These are phyloP conservation scores for Circinella minor DNA, from an alignment of 371 early-diverging fungal genomes.

Conservation along the genomic window DNA sequence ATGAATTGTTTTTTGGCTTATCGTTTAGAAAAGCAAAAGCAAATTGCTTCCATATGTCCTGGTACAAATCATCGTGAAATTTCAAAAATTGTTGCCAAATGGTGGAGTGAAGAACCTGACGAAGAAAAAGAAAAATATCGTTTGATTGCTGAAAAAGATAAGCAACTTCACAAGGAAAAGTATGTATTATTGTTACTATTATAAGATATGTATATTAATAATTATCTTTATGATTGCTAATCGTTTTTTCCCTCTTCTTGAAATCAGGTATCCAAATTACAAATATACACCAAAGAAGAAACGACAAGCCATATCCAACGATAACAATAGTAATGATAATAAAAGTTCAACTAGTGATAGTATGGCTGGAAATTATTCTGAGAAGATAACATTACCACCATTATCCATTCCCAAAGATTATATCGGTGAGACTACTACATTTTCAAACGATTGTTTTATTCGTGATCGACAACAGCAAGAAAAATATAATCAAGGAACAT, in stretches of 20 bases:
- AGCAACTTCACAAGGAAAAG: constrained; percentile 57
- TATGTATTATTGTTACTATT: constrained; percentile 33
- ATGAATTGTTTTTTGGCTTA: constrained; percentile 25
- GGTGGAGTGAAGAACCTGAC: constrained; percentile 41
- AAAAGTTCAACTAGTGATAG: too few relatives aligned
- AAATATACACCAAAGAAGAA: constrained; percentile 72
- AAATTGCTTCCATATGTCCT: constrained; percentile 13
- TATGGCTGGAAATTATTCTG: too few relatives aligned
- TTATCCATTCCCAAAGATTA: too few relatives aligned
- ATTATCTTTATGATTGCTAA: too few relatives aligned
- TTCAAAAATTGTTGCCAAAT: constrained; percentile 24
- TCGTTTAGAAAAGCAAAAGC: constrained; percentile 20
- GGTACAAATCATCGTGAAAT: constrained; percentile 26
- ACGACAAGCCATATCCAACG: constrained; percentile 15
- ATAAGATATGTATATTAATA: too few relatives aligned
- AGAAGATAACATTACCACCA: too few relatives aligned
- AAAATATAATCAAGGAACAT: too few relatives aligned
- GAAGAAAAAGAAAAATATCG: constrained; percentile 59
- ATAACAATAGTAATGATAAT: neutral
- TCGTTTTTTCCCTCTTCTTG: too few relatives aligned
- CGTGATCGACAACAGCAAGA: too few relatives aligned
- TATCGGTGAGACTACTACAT: too few relatives aligned
- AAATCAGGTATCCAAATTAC: constrained; percentile 66
- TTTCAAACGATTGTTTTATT: too few relatives aligned
- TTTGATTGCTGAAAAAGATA: constrained; percentile 41